Percentiles rank a stretch among this genome's conserved stretches.
These are phyloP conservation scores for Salpingoeca rosetta DNA, from an alignment of 78 protist species.

Conservation along the genomic window DNA sequence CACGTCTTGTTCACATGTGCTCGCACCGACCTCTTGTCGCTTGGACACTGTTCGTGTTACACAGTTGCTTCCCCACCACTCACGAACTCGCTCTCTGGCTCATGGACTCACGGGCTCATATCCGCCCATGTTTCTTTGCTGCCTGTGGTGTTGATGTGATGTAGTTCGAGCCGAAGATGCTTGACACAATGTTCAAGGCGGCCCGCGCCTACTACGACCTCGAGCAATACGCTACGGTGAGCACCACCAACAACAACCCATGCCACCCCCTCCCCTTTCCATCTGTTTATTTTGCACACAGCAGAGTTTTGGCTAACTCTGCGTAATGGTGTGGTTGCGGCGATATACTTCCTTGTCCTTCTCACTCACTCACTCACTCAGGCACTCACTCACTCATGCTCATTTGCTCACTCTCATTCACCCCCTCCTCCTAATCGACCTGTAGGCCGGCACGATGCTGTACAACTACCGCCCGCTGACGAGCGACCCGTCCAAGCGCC, in stretches of 20 bases:
- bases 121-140: neutral
- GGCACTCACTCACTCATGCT: too few species aligned
- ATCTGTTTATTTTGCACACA: neutral
- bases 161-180: constrained; percentile 2
- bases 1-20: too few species aligned
- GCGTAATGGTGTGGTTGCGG: neutral
- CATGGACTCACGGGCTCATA: neutral
- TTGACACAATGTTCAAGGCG: constrained; percentile 30
- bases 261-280: neutral
- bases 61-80: too few species aligned
- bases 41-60: too few species aligned
- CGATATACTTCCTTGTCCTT: too few species aligned
- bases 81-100: too few species aligned
- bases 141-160: neutral
- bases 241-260: constrained; percentile 25
- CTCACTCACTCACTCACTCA: too few species aligned
- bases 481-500: constrained; percentile 23
- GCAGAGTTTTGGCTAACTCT: neutral
- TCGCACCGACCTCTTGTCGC: too few species aligned
- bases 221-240: constrained; percentile 42
- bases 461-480: neutral
- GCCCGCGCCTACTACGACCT: constrained; percentile 37
- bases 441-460: neutral
- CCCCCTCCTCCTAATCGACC: too few species aligned
- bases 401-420: too few species aligned